Conservation (phyloP, 441 rosid genomes). For the Isatis lusitanica region DNA sequence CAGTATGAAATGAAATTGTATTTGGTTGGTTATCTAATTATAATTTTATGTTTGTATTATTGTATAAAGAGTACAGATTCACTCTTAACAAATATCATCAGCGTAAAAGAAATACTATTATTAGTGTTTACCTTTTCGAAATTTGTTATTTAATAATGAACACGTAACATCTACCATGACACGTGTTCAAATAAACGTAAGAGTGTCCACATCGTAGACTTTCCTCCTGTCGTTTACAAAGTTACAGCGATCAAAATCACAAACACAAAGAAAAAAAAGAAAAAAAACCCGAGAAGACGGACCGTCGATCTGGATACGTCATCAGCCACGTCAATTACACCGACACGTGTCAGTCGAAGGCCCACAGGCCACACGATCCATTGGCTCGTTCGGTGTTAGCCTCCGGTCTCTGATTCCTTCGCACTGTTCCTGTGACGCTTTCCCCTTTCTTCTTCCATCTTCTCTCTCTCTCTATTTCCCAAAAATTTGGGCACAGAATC, state of each 20-base stretch:
- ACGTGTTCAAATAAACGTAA: slow-evolving; percentile 6
- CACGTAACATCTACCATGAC: background rate
- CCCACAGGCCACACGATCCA: slow-evolving; percentile 34
- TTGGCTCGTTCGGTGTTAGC: slow-evolving; percentile 35
- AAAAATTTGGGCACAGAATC: too few relatives aligned
- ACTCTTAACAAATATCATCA: too few relatives aligned
- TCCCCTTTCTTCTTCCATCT: background rate
- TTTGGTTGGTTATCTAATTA: too few relatives aligned
- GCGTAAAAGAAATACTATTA: too few relatives aligned
- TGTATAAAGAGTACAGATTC: too few relatives aligned
- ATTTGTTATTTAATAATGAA: background rate
- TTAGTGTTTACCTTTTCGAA: background rate
- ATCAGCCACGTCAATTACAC: slow-evolving; percentile 2
- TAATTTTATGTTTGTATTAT: too few relatives aligned
- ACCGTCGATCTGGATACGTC: slow-evolving; percentile 21
- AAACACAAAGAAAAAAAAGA: background rate
- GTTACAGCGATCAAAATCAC: background rate
- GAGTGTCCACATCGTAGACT: slow-evolving; percentile 21
- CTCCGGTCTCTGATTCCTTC: slow-evolving; percentile 31
- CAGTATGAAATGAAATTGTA: too few relatives aligned
- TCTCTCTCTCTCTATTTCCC: background rate
- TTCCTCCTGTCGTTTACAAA: slow-evolving; percentile 7
- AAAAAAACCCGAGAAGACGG: background rate
- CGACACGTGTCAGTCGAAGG: slow-evolving; percentile 40
- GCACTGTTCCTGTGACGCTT: slow-evolving; percentile 12